These are phyloP conservation scores for Chernovozyma sophiae-reginae DNA, from an alignment of 1,139 yeast species.

Conservation along the genomic window DNA sequence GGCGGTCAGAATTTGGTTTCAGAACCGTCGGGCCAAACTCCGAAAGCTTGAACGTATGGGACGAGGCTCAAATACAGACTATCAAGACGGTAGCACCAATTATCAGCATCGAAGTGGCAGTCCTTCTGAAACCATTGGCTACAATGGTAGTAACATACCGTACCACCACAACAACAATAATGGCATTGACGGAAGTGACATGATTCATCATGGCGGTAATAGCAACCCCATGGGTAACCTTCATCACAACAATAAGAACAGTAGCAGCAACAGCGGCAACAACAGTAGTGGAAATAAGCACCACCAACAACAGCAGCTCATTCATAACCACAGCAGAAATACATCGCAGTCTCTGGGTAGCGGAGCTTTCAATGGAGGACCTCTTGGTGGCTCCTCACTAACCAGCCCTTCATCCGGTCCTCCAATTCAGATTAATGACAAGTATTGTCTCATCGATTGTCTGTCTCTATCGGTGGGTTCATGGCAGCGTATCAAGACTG, in stretches of 20 bases:
- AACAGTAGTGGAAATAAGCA: background rate
- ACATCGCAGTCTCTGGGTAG: too few relatives aligned
- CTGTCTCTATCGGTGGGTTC: conserved; percentile 67
- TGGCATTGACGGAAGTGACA: background rate
- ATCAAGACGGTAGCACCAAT: background rate
- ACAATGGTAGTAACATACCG: too few relatives aligned
- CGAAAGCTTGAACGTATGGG: conserved; percentile 54
- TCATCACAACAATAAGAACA: conserved; percentile 1
- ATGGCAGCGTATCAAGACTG: conserved; percentile 75
- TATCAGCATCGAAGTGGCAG: background rate
- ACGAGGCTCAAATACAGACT: conserved; percentile 8
- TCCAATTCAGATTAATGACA: conserved; percentile 58
- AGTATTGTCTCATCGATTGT: conserved; percentile 65
- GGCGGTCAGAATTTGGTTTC: conserved; percentile 94
- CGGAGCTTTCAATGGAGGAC: too few relatives aligned
- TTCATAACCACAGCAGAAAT: too few relatives aligned
- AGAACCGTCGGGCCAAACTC: conserved; percentile 81
- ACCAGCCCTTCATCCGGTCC: background rate
- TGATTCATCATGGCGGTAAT: background rate
- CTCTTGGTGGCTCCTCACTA: conserved; percentile 3
- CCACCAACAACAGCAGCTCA: background rate
- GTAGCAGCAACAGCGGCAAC: conserved; percentile 1
- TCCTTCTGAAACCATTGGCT: background rate
- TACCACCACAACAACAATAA: background rate
- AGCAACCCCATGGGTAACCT: background rate